Evolutionary conservation across 345 rosid species (phyloP).

Genomic region (Gossypium longicalyx): DNA sequence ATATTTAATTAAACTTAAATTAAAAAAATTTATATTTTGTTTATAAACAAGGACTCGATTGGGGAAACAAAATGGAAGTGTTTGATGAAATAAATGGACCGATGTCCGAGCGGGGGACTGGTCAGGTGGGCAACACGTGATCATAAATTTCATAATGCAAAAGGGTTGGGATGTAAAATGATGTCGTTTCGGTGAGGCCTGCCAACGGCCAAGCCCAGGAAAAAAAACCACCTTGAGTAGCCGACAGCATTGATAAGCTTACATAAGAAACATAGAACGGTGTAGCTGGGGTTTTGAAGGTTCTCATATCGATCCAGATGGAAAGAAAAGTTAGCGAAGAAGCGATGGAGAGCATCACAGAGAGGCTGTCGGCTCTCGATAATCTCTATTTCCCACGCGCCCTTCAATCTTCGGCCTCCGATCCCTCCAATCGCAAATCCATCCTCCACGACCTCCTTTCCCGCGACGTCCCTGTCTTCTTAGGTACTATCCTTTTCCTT

Average conservation of each 20-base stretch:
- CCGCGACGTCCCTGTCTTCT: conserved; percentile 79
- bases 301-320: not conserved
- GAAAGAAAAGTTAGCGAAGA: conserved; percentile 28
- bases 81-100: too few species aligned
- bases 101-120: not conserved
- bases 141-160: too few species aligned
- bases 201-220: not conserved
- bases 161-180: not conserved
- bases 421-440: conserved; percentile 68
- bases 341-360: conserved; percentile 54
- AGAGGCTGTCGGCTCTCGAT: conserved; percentile 63
- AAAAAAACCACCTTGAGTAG: not conserved
- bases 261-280: too few species aligned
- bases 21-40: too few species aligned
- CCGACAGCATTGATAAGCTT: not conserved
- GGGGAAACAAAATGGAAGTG: too few species aligned
- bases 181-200: not conserved
- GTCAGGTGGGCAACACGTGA: not conserved
- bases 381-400: conserved; percentile 88
- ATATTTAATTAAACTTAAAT: too few species aligned
- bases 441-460: conserved; percentile 82
- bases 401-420: conserved; percentile 39
- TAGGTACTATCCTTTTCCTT: conserved; percentile 35
- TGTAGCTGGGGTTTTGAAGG: too few species aligned
- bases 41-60: too few species aligned